Percentiles rank a stretch among this genome's conserved stretches.
phyloP scores from a whole-genome alignment of 495 filamentous ascomycete species.

The Amniculicola lignicola region DNA sequence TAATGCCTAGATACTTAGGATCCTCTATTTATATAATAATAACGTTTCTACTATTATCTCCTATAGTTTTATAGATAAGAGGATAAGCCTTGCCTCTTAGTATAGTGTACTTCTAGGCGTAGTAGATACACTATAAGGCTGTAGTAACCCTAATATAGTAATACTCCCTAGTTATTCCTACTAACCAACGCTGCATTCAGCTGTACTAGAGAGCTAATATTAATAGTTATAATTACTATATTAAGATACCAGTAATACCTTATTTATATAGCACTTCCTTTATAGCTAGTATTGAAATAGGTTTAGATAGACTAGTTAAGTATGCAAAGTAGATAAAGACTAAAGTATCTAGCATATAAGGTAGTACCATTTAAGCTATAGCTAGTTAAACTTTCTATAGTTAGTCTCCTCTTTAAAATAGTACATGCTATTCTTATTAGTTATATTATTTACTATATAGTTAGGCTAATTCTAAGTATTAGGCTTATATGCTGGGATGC shows the following conservation, averaged over 20 bases:
- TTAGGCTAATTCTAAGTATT: constrained; percentile 4
- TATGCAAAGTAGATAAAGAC: constrained; percentile 2
- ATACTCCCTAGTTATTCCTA: constrained; percentile 10
- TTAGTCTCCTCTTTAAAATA: constrained; percentile 7
- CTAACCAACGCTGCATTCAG: constrained; percentile 11
- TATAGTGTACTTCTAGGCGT: constrained; percentile 12
- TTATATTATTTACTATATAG: constrained; percentile 9
- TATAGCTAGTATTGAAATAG: constrained; percentile 1
- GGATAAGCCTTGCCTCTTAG: constrained; percentile 9
- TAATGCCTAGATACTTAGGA: constrained; percentile 7
- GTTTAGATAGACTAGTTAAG: constrained; percentile 11
- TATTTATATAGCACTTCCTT: constrained; percentile 4
- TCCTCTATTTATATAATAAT: constrained; percentile 9
- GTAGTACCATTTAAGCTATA: constrained; percentile 5
- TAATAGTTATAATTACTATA: constrained; percentile 9
- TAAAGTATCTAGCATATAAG: constrained; percentile 8
- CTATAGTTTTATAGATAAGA: constrained; percentile 7
- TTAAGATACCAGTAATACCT: constrained; percentile 8
- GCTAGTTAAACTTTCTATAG: constrained; percentile 6
- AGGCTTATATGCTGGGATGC: constrained; percentile 4
- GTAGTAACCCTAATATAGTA: constrained; percentile 2
- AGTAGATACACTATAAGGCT: constrained; percentile 8
- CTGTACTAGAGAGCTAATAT: constrained; percentile 9
- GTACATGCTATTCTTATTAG: constrained; percentile 9
- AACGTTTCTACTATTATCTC: constrained; percentile 4